Percentiles rank a stretch among this genome's conserved stretches.
These are phyloP conservation scores for Elongisporangium senticosum DNA, from an alignment of 352 stramenopile species.

Conservation along the genomic window DNA sequence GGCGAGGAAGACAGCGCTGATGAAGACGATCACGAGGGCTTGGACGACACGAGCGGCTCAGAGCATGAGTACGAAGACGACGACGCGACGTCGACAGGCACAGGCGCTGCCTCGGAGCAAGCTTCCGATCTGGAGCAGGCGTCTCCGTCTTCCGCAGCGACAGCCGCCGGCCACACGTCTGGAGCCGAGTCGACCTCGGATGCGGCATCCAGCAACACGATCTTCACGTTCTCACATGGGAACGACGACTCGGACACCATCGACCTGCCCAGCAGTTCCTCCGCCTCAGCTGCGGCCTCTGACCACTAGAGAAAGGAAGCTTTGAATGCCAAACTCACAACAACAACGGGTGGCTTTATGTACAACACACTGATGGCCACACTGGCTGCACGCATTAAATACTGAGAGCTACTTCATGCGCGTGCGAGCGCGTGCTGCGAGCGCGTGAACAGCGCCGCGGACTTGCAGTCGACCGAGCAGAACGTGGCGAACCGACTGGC, in stretches of 20 bases:
- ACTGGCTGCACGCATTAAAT: background rate
- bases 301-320: background rate
- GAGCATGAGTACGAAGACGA: slow-evolving; percentile 13
- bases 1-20: slow-evolving; percentile 9
- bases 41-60: slow-evolving; percentile 11
- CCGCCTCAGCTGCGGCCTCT: background rate
- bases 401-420: background rate
- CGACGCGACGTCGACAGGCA: slow-evolving; percentile 8
- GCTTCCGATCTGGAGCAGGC: background rate
- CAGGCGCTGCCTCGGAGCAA: slow-evolving; percentile 4
- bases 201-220: background rate
- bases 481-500: slow-evolving; percentile 52
- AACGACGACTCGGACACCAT: background rate
- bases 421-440: slow-evolving; percentile 2
- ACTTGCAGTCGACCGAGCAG: slow-evolving; percentile 79
- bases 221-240: background rate
- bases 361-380: background rate
- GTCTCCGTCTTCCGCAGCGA: background rate
- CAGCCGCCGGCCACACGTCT: background rate
- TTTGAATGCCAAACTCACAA: background rate
- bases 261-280: background rate
- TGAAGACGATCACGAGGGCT: slow-evolving; percentile 10
- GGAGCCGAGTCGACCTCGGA: background rate
- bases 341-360: background rate
- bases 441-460: slow-evolving; percentile 42